Percentiles rank a stretch among this genome's conserved stretches.
These are phyloP conservation scores for Crepidotus variabilis DNA, from an alignment of 768 basidiomycete genomes.

Conservation along the genomic window DNA sequence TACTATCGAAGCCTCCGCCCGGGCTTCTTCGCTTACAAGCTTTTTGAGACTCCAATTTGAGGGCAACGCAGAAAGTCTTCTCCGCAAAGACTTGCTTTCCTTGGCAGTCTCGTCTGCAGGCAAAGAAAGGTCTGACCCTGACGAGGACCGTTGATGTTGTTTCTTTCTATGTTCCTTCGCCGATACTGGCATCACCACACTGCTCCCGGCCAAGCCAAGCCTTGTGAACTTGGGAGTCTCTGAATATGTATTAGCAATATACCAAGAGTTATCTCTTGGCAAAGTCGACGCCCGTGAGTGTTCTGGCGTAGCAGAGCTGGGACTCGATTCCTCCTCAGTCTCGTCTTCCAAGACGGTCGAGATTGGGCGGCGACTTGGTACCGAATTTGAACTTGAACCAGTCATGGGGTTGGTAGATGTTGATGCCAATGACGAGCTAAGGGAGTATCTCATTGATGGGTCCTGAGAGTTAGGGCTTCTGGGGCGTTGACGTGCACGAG, in stretches of 20 bases:
- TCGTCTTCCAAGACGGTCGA: not conserved
- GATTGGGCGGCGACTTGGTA: not conserved
- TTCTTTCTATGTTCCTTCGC: conserved; percentile 26
- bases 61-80: not conserved
- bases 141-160: conserved; percentile 8
- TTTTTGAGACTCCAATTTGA: not conserved
- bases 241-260: conserved; percentile 30
- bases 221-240: conserved; percentile 38
- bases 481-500: not conserved
- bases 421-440: not conserved
- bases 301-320: not conserved
- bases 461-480: not conserved
- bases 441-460: not conserved
- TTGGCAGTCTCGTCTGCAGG: not conserved
- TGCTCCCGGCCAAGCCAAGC: conserved; percentile 26
- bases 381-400: conserved; percentile 6
- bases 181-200: conserved; percentile 38
- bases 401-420: not conserved
- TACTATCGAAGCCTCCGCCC: not conserved
- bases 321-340: not conserved
- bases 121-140: not conserved
- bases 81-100: not conserved
- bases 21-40: not conserved
- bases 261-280: conserved; percentile 30
- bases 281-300: not conserved